Conservation (phyloP, 2,329 filamentous ascomycete genomes). For the Rutstroemia sp. region DNA sequence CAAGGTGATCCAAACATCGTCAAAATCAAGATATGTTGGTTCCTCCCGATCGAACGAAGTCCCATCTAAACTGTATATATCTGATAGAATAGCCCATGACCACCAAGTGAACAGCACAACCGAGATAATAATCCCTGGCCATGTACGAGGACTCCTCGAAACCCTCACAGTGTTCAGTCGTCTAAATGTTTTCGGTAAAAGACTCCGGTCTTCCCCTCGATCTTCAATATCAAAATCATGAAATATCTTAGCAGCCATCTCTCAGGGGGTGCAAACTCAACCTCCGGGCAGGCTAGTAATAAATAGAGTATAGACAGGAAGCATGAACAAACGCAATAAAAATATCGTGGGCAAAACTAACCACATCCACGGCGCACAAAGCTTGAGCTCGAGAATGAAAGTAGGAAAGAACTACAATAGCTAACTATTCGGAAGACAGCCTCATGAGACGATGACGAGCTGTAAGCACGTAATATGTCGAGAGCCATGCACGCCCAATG, state of each 20-base stretch:
- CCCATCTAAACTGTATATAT: neutral
- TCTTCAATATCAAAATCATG: slow-evolving; percentile 6
- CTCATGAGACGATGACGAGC: too few species aligned
- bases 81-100: slow-evolving; percentile 4
- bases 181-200: slow-evolving; percentile 1
- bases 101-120: slow-evolving; percentile 8
- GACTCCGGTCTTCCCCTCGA: slow-evolving; percentile 2
- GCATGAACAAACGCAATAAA: too few species aligned
- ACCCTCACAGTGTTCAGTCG: neutral
- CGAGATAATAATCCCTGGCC: slow-evolving; percentile 5
- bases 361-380: too few species aligned
- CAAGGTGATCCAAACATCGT: neutral
- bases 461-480: too few species aligned
- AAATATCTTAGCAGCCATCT: neutral
- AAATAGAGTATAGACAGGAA: neutral
- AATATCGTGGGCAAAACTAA: too few species aligned
- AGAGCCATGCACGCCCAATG: too few species aligned
- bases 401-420: too few species aligned
- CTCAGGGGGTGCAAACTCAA: neutral
- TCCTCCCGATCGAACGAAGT: neutral
- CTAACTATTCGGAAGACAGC: too few species aligned
- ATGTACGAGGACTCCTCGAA: neutral
- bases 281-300: neutral
- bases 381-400: too few species aligned
- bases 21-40: slow-evolving; percentile 1